Evolutionary conservation across 2,329 filamentous ascomycete species (phyloP), one percentile per base, ranked within the genome.

Genomic region (Sordariomycetes sp.): DNA sequence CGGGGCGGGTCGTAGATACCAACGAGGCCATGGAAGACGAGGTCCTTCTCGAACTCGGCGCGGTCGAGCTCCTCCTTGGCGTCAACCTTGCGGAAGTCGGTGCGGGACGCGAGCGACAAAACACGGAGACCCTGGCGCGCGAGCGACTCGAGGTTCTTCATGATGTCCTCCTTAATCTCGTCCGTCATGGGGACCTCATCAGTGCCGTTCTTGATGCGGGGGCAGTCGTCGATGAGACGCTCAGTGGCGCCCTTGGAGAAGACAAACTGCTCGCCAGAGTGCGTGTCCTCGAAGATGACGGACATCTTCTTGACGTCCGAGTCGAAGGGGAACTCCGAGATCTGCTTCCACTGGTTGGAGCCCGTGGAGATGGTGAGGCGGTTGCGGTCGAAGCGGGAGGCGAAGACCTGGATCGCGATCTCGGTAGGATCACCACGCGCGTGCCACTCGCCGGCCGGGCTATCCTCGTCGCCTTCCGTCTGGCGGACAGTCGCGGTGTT

Each of bases 271-370:
- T 72, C 68, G 25, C 69, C 66, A 12, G 65, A 66, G 8, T 69
- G 65, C 15, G 62, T 63, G 24, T 76, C 67, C 51, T 75, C 64
- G 66, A 85, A 86, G 56, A 88, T 82, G 42, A 87, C 84, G 0
- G 84, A 86, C 86, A 89, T 89, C 63, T 84, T 86, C 73, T 89
- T 90, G 61, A 89, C 79, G 58, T 81, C 81, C 0, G 85, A 88
- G 64, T 89, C 86, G 61, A 89, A 90, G 0, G 85, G 86, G 59
- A 86, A 87, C 63, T 89, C 86, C 1, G 82, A 80, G 25, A 84
- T 70, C 62, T 85, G 74, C 22, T 70, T 72, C 55, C 55, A 56
- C 34, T 63, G 32, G 32, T 52, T 17, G 25, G 32, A 35, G n/a
- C 50, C 55, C 32, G 81, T 81, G 0, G 75, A 76, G 62, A 79